Base-by-base conservation (phyloP, 164 flowering plant species). In the Cinnamomum chago region DNA sequence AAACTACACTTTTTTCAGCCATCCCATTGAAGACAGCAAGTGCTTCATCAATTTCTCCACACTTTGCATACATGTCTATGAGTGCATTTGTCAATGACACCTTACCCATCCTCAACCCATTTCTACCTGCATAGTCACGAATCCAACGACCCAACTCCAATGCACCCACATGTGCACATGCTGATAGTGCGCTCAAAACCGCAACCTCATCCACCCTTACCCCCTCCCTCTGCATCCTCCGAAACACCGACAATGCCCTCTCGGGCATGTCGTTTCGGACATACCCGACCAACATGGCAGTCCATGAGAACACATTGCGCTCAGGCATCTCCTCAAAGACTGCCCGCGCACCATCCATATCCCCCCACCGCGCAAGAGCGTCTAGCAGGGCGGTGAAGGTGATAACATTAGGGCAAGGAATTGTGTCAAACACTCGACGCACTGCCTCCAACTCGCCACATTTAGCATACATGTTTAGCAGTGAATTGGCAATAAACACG, bases 231-330 rank as follows among this genome's bases (percentile, higher is more conserved):
- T 64, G 88, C 90, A 58, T 84, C 88, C 82, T 88, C 74, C 90
- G 90, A 75, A 93, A 89, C 65, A 91, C 77, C 60, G 40, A 76
- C 15, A 93, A 73, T 0, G 97, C 95, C 5, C 82, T 83, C 17
- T 52, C 77, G 28, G 88, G 72, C 55, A 65, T 27, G 3, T 75
- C 86, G 64, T 87, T 92, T 62, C 87, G 85, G 35, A 87, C 86
- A 71, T 84, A 94, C 40, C 97, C 97, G 33, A 84, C 80, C 66
- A 94, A 78, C 92, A 92, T 86, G 0, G 92, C 81, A 2, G 93
- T 89, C 96, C 95, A 94, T 51, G 90, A 86, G 9, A 90, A 97
- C 0, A 88, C 82, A 81, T 90, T 94, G 81, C 86, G 83, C 0
- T 72, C 65, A 40, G 91, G 86, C 78, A 88, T 87, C 82, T 83